Evolutionary conservation across 2,329 filamentous ascomycete species (phyloP).

Genomic region (Beauveria pseudobassiana): DNA sequence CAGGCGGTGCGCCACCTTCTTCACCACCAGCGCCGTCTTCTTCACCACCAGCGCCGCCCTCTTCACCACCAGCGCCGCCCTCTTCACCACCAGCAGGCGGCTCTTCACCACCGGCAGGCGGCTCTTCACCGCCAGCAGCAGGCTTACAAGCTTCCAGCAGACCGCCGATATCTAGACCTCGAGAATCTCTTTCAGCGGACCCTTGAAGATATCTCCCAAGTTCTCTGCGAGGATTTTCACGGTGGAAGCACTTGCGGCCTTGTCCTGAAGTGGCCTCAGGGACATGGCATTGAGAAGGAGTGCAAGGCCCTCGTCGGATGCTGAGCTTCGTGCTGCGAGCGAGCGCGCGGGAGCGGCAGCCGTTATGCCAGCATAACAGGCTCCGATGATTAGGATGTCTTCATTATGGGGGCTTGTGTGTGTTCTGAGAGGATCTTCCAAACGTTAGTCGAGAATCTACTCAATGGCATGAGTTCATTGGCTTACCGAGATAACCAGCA

Average conservation of each 20-base stretch:
- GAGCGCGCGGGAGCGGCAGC: not conserved
- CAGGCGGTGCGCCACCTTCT: no score
- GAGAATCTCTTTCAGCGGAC: not conserved
- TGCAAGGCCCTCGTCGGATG: not conserved
- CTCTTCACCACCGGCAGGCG: not conserved
- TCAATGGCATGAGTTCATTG: no score
- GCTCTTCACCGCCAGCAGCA: not conserved
- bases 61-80: not conserved
- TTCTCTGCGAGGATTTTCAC: not conserved
- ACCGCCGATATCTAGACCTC: not conserved
- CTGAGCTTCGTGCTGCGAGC: not conserved
- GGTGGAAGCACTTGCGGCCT: not conserved
- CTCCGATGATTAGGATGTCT: not conserved
- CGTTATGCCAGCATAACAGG: conserved; percentile 1
- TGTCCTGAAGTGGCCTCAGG: not conserved
- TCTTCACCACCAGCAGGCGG: not conserved
- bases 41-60: no score
- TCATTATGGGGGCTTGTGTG: not conserved
- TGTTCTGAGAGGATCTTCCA: not conserved
- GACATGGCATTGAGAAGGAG: not conserved
- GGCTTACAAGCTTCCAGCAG: not conserved
- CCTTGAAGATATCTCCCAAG: not conserved
- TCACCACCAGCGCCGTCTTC: no score
- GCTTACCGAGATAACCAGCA: not conserved
- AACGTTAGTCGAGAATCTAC: not conserved